Percentiles rank a stretch among this genome's conserved stretches.
Conservation (phyloP, 1,139 yeast genomes). For the Arxiozyma slooffiae region DNA sequence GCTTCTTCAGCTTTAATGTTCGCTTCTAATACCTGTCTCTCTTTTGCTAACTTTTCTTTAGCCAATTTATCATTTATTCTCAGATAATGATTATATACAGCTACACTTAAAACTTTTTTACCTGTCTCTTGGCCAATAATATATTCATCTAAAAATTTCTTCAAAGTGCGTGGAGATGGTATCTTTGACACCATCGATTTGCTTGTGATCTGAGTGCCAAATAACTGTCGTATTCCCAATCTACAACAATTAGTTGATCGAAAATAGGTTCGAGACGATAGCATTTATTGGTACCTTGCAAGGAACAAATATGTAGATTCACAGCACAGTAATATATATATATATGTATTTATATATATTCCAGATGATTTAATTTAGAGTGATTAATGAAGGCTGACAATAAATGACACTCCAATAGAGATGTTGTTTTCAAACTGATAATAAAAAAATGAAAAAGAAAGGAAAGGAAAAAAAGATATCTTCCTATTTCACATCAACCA, state of each 20-base stretch:
- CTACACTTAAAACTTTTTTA: slow-evolving; percentile 46
- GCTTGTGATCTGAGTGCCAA: not conserved
- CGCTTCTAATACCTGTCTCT: slow-evolving; percentile 10
- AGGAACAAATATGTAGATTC: not conserved
- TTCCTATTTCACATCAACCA: not conserved
- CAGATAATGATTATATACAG: slow-evolving; percentile 44
- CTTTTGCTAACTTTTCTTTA: slow-evolving; percentile 15
- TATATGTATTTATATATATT: no score
- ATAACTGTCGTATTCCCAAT: not conserved
- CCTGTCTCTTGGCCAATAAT: slow-evolving; percentile 45
- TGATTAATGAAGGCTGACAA: no score
- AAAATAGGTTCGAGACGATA: not conserved
- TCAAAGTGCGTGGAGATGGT: slow-evolving; percentile 39
- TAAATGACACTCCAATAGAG: not conserved
- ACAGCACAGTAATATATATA: not conserved
- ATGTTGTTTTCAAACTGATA: not conserved
- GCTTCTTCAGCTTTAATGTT: slow-evolving; percentile 10
- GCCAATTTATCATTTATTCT: slow-evolving; percentile 36
- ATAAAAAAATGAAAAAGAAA: no score
- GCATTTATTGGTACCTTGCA: not conserved
- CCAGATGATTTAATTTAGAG: no score
- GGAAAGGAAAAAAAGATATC: no score
- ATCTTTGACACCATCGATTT: slow-evolving; percentile 12
- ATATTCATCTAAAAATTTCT: slow-evolving; percentile 38
- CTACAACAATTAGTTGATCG: not conserved